Evolutionary conservation across 2,329 filamentous ascomycete genomes (phyloP), one percentile per base, ranked within the genome.

Genomic region (Penicillium oxalicum): DNA sequence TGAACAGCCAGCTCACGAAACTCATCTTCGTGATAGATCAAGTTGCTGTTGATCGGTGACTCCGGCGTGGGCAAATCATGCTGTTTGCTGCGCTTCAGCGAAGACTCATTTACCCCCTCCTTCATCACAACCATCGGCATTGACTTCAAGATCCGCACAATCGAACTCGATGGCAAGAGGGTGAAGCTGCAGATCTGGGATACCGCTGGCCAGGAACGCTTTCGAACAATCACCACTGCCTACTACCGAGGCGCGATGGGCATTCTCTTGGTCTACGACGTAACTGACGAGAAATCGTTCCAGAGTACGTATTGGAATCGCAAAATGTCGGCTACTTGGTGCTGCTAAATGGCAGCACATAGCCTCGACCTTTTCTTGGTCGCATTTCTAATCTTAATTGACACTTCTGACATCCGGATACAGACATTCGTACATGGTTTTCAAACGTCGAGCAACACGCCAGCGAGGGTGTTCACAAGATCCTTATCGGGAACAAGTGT

Each of bases 101-200:
- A 96, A 76, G 91, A 96, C 78, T 94, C 88, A 40, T 96, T 95
- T 77, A 96, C 91, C 45, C 91, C 91, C 38, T 95, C 89, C 62
- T 96, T 95, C 79, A 96, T 96, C 78, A 95, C 91, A 55, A 98
- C 93, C 55, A 98, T 98, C 74, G 93, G 93, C 61, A 97, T 98
- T 77, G 93, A 98, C 76, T 98, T 98, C 79, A 98, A 98, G 81
- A 98, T 98, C 70, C 83, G 93, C 60, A 98, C 93, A 58, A 98
- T 98, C 75, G 93, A 98, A 76, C 80, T 98, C 61, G 93, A 98
- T 74, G 91, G 91, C 70, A 98, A 98, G 82, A 83, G 91, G 55
- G 93, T 98, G 65, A 98, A 98, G 80, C 77, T 98, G 69, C 93
- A 98, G 78, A 98, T 98, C 74, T 98, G 93, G 93, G 93, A 98